Conservation (phyloP, 306 rosid genomes). For the Acacia acuminata region DNA sequence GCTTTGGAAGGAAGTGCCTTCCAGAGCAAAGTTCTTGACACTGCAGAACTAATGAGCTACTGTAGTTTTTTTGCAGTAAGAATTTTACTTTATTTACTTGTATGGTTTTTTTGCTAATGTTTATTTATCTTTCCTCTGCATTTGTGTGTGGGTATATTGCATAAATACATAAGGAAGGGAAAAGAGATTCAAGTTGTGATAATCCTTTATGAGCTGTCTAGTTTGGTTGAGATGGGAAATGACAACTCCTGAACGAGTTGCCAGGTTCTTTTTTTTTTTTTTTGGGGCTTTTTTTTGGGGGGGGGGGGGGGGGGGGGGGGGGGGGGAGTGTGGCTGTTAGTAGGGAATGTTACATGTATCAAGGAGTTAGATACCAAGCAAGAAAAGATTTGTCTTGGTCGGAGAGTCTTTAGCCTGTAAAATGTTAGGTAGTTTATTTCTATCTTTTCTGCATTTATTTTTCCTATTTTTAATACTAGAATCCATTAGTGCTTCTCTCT, state of each 20-base stretch:
- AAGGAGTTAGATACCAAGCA: background rate
- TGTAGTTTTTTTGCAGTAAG: slow-evolving; percentile 85
- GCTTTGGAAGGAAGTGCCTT: slow-evolving; percentile 95
- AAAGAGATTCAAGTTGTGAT: background rate
- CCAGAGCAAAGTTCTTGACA: slow-evolving; percentile 80
- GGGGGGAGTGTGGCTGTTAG: background rate
- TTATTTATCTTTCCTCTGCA: background rate
- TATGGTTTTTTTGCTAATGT: slow-evolving; percentile 4
- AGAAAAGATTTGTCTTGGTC: background rate
- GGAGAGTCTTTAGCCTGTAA: background rate
- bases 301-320: no score
- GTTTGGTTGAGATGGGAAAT: background rate
- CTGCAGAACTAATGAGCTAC: slow-evolving; percentile 90
- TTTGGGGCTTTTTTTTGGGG: fast-evolving
- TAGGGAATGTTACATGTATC: background rate
- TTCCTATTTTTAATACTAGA: background rate
- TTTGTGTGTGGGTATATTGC: background rate
- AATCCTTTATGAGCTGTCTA: background rate
- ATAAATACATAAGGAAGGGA: background rate
- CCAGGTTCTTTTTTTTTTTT: no score
- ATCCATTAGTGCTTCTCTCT: background rate
- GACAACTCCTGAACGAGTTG: background rate
- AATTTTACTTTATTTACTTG: slow-evolving; percentile 23
- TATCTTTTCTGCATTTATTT: background rate
- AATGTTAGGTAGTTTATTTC: background rate